A percentile compares a stretch with the other conserved stretches of the same genome.
These are phyloP conservation scores for Plasmodium gonderi DNA, from an alignment of 169 alveolate genomes.

Conservation along the genomic window DNA sequence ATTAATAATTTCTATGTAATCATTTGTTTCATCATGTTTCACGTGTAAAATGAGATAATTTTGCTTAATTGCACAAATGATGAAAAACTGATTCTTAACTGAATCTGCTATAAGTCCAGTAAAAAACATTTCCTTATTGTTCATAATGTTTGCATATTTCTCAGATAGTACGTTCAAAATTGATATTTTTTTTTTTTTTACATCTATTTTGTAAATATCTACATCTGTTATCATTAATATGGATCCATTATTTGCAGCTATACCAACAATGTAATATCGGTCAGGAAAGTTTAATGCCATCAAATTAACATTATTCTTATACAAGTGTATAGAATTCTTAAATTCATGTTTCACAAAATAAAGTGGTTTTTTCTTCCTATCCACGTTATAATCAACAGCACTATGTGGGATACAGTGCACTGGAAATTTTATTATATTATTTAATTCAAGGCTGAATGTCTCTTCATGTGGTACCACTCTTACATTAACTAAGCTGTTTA, in stretches of 20 bases:
- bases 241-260: constrained; percentile 54
- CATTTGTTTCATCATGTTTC: constrained; percentile 1
- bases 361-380: constrained; percentile 8
- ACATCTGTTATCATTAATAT: constrained; percentile 30
- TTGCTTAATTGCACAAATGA: not conserved
- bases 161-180: not conserved
- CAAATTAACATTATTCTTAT: constrained; percentile 45
- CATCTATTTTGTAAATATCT: constrained; percentile 19
- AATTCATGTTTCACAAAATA: constrained; percentile 65
- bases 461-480: not conserved
- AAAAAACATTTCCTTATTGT: constrained; percentile 30
- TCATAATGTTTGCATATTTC: constrained; percentile 2
- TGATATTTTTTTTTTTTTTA: constrained; percentile 11
- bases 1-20: not conserved
- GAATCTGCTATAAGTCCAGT: constrained; percentile 24
- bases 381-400: constrained; percentile 16
- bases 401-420: constrained; percentile 53
- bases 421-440: constrained; percentile 24
- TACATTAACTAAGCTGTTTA: not conserved
- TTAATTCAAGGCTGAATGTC: constrained; percentile 14
- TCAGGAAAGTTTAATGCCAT: constrained; percentile 32
- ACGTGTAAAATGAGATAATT: constrained; percentile 34
- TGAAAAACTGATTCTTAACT: constrained; percentile 24
- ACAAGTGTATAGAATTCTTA: constrained; percentile 9
- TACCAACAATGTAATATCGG: constrained; percentile 19